These are phyloP conservation scores for Rossbeevera mucosa DNA, from an alignment of 768 basidiomycete genomes.

Conservation along the genomic window DNA sequence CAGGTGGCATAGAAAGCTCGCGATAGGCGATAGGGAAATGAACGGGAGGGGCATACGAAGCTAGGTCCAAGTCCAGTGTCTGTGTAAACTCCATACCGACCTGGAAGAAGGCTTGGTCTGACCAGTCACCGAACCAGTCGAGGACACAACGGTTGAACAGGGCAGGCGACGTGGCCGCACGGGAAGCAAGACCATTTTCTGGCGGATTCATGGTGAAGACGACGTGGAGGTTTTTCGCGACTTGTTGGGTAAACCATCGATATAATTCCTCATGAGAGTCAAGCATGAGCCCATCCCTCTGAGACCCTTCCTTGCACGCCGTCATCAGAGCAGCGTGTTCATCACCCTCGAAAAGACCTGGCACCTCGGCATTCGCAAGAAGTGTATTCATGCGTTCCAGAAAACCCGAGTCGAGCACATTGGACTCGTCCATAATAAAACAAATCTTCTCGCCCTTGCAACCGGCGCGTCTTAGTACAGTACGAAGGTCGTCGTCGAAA, in stretches of 20 bases:
- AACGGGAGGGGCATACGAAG: conserved; percentile 71
- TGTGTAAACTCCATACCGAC: conserved; percentile 97
- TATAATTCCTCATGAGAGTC: conserved; percentile 98
- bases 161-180: conserved; percentile 96
- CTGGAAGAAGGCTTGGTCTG: conserved; percentile 96
- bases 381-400: conserved; percentile 99
- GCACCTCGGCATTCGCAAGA: conserved; percentile 99
- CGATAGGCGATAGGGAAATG: conserved; percentile 90
- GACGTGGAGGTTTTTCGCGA: conserved; percentile 95
- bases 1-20: conserved; percentile 76
- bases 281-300: conserved; percentile 95
- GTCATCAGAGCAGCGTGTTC: conserved; percentile 98
- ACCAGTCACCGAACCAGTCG: conserved; percentile 99
- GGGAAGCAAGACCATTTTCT: conserved; percentile 89
- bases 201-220: conserved; percentile 99
- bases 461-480: conserved; percentile 89
- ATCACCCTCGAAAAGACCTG: conserved; percentile 99
- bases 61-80: conserved; percentile 85
- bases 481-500: conserved; percentile 96
- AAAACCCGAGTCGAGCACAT: conserved; percentile 98
- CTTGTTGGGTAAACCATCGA: conserved; percentile 98
- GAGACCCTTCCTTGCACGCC: conserved; percentile 99
- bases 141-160: conserved; percentile 98
- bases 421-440: conserved; percentile 99
- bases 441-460: conserved; percentile 99